Base-by-base conservation (phyloP, 176 grass and related monocot genomes). In the Raddia distichophylla region DNA sequence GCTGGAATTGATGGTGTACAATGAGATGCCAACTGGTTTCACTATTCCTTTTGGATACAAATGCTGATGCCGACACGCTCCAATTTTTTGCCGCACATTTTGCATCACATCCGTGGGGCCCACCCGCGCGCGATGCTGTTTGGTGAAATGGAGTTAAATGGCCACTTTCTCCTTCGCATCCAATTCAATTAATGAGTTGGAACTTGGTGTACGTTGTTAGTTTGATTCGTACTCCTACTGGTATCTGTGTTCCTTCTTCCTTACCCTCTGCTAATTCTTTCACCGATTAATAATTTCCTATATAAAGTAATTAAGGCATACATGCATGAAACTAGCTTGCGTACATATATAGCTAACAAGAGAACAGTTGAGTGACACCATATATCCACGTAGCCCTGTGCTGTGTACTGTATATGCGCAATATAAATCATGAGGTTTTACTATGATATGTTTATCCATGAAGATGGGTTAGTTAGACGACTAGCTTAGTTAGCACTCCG, bases 61-160 rank as follows among this genome's bases (percentile, higher is more conserved):
- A 35, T 54, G 70, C 22, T 55, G 71, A 56, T 56, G 50, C 9
- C 10, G 71, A 73, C 33, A 17, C 55, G 20, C 15, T 5, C 32
- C 4, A 10, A 40, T 3, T n/a, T 40, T 40, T 73, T 56, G 71
- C 3, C 14, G 32, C 71, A n/a, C 33, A 55, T 40, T 54, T 73
- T 73, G 48, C 11, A 37, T 37, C 32, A 27, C 32, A 62, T 33
- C 32, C 19, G 13, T 14, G 20, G 20, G 60, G 20, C 20, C 10
- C 59, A 61, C 27, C 27, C 27, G 27, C 27, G 60, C 32, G 60
- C 22, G 60, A 14, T 3, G 11, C 13, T 51, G 3, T 33, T 32
- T 51, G 68, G 19, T 50, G 68, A 71, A 47, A 70, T 50, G 68
- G 51, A 47, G 49, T 7, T 70, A 48, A 69, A 69, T 70, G 46